Evolutionary conservation across 257 asterid species (phyloP).

Genomic region (Anisodus tanguticus): DNA sequence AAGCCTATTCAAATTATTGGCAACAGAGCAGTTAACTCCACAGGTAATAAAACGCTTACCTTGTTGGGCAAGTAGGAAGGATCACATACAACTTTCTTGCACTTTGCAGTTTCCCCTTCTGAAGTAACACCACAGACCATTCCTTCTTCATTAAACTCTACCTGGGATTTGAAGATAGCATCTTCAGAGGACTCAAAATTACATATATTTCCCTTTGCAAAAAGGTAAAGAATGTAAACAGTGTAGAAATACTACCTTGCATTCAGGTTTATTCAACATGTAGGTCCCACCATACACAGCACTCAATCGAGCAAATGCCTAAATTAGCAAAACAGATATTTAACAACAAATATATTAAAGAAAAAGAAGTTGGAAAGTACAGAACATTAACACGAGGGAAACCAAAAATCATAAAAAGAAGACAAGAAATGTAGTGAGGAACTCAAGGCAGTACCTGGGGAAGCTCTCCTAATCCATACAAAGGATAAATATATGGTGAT

Average conservation of each 20-base stretch:
- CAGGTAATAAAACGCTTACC: slow-evolving; percentile 43
- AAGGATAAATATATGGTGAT: slow-evolving; percentile 93
- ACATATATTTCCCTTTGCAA: background rate
- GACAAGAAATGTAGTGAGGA: background rate
- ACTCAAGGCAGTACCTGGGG: slow-evolving; percentile 72
- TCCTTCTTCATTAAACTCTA: slow-evolving; percentile 88
- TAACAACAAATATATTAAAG: slow-evolving; percentile 3
- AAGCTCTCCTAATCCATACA: slow-evolving; percentile 96
- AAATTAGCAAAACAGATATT: slow-evolving; percentile 24
- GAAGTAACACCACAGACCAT: slow-evolving; percentile 89
- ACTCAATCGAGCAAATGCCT: slow-evolving; percentile 98
- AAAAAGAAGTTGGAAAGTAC: background rate
- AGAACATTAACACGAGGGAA: background rate
- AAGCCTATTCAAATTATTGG: background rate
- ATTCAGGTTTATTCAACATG: slow-evolving; percentile 93
- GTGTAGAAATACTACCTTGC: slow-evolving; percentile 62
- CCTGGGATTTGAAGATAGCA: slow-evolving; percentile 50
- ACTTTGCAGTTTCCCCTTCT: slow-evolving; percentile 95
- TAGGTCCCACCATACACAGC: slow-evolving; percentile 99
- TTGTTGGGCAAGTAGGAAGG: slow-evolving; percentile 88
- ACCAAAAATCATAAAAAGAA: slow-evolving; percentile 9
- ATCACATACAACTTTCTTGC: slow-evolving; percentile 94
- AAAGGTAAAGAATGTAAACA: background rate
- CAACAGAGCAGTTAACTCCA: background rate
- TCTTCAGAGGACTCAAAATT: background rate